A percentile compares a stretch with the other conserved stretches of the same genome.
Evolutionary conservation across 2,329 filamentous ascomycete genomes (phyloP).

Genomic region (Shiraia sp.): DNA sequence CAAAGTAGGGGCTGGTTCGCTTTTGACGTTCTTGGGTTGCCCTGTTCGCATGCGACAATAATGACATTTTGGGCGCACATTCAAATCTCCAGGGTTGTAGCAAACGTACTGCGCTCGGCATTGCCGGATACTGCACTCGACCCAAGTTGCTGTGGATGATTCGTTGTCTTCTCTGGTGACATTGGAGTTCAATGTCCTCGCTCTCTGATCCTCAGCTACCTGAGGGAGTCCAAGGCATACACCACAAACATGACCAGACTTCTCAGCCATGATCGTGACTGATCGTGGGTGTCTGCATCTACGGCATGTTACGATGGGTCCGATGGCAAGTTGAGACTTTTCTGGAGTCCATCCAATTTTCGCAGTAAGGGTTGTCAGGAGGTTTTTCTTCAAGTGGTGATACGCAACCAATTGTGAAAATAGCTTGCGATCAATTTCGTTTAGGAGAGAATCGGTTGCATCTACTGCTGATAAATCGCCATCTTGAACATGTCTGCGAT

Average conservation of each 20-base stretch:
- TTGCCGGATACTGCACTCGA: slow-evolving; percentile 50
- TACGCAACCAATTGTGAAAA: slow-evolving; percentile 54
- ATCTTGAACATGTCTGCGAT: slow-evolving; percentile 9
- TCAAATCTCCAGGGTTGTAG: slow-evolving; percentile 49
- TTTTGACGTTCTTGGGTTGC: slow-evolving; percentile 2
- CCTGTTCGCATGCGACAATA: slow-evolving; percentile 48
- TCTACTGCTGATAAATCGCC: not conserved
- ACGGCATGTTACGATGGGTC: slow-evolving; percentile 49
- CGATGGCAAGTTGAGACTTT: slow-evolving; percentile 50
- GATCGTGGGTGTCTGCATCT: slow-evolving; percentile 53
- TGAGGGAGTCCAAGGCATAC: slow-evolving; percentile 40
- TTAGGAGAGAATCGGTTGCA: slow-evolving; percentile 41
- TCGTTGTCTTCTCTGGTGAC: slow-evolving; percentile 40
- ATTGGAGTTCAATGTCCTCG: slow-evolving; percentile 17
- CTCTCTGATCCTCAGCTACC: slow-evolving; percentile 19
- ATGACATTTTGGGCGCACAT: slow-evolving; percentile 54
- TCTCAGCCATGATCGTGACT: slow-evolving; percentile 53
- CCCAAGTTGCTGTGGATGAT: slow-evolving; percentile 48
- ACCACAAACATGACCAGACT: slow-evolving; percentile 45
- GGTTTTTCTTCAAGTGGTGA: slow-evolving; percentile 52
- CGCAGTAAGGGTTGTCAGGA: slow-evolving; percentile 51
- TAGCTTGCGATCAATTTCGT: slow-evolving; percentile 44
- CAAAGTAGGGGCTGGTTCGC: slow-evolving; percentile 44
- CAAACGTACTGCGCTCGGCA: slow-evolving; percentile 58
- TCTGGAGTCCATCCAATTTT: slow-evolving; percentile 52